Base-by-base conservation (phyloP, 75 land plant genomes). In the Sequoiadendron giganteum region DNA sequence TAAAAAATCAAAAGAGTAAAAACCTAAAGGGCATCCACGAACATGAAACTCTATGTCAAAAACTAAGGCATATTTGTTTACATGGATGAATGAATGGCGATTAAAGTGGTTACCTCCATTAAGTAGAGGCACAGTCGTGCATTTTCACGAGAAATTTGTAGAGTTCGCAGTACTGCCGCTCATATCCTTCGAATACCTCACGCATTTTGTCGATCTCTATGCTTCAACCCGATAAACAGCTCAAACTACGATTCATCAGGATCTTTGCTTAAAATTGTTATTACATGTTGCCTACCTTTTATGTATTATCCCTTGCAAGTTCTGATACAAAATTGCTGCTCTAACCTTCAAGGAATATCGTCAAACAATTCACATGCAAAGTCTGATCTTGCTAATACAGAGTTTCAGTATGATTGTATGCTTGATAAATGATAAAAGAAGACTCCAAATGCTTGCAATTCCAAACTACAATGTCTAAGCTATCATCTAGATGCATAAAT, bases 161-260 rank as follows among this genome's bases (percentile, higher is more conserved):
- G 95, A 95, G 48, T 87, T 95, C 96, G 85, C 96, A 95, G 77
- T 95, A 95, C 84, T 94, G 96, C 43, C 95, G 91, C 91, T 94
- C 95, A 84, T 92, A 95, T 21, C 92, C 95, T 76, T 95, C 95
- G 43, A 93, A 95, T 1, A 95, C 92, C 49, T 94, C 93, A 38
- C 95, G 91, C 94, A 94, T 94, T 39, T 47, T 85, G 18, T 25
- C 34, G 5, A 18, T 79, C 10, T 16, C 43, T 34, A 9, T 9
- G 21, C 39, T 34, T 32, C 43, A 19, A 40, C 5, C 6, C 7
- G 19, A 18, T 21, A 11, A 25, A 1, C 5, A 10, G 15, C 86
- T 45, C 10, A 19, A 58, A 85, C 36, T 47, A 25, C 4, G 21
- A 30, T 78, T 78, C 36, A 0, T 15, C 42, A 9, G 39, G 80